Conservation (phyloP, 768 basidiomycete genomes). For the Mycena metata region DNA sequence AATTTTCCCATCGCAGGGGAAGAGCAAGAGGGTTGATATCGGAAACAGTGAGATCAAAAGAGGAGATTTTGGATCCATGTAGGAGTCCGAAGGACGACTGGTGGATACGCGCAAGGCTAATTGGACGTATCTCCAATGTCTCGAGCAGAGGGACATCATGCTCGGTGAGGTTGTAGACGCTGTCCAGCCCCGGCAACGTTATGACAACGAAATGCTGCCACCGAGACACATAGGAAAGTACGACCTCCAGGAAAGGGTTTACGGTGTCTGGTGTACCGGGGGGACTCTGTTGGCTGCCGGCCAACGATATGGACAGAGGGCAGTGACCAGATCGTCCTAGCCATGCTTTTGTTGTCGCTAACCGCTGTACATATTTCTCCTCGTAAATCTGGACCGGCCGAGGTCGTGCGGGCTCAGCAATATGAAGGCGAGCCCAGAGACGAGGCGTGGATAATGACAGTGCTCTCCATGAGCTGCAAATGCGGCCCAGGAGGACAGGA, state of each 20-base stretch:
- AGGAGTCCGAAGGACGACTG: not conserved
- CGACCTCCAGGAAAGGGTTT: not conserved
- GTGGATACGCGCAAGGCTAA: not conserved
- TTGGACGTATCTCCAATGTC: not conserved
- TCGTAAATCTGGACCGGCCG: no score
- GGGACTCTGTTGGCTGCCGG: not conserved
- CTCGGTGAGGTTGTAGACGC: not conserved
- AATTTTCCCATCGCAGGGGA: no score
- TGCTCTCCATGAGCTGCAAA: conserved; percentile 32
- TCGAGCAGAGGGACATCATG: not conserved
- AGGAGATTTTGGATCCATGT: not conserved
- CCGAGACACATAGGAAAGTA: not conserved
- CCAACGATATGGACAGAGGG: conserved; percentile 11
- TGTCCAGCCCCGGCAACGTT: no score
- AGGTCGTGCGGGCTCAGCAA: conserved; percentile 8
- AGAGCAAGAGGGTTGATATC: no score
- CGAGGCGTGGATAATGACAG: conserved; percentile 22
- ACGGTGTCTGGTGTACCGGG: not conserved
- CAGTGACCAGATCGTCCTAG: not conserved
- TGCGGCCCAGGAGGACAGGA: conserved; percentile 29
- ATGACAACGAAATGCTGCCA: not conserved
- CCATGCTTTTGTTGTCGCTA: conserved; percentile 5
- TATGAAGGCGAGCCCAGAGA: conserved; percentile 25
- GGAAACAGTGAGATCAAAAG: not conserved
- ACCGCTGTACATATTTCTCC: not conserved